phyloP scores from a whole-genome alignment of 2,329 filamentous ascomycete species.

The Fusarium ramigenum region DNA sequence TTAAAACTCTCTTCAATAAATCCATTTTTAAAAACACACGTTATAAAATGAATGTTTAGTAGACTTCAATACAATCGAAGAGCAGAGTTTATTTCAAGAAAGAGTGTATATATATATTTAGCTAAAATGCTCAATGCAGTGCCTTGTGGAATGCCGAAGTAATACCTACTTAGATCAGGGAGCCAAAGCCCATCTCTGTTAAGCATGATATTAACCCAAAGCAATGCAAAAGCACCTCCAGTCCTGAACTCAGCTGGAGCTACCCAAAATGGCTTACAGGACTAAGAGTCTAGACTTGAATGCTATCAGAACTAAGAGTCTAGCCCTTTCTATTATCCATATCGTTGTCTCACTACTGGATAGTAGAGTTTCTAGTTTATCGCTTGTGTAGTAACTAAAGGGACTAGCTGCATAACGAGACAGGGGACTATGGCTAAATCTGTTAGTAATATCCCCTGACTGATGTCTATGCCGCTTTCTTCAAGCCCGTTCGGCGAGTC shows the following conservation, averaged over 20 bases:
- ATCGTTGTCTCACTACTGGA: neutral
- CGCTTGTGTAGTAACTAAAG: neutral
- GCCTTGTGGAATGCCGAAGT: neutral
- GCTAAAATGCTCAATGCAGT: neutral
- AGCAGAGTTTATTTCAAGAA: neutral
- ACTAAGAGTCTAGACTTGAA: neutral
- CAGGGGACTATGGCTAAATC: neutral
- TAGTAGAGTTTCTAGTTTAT: neutral
- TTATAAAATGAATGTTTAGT: neutral
- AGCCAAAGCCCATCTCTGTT: neutral
- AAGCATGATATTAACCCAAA: no score
- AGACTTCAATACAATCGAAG: rapidly evolving
- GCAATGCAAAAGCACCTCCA: neutral
- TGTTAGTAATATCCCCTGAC: neutral
- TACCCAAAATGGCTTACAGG: no score
- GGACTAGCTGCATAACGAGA: neutral
- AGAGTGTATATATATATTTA: neutral
- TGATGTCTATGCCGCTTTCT: neutral
- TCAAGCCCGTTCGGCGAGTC: neutral
- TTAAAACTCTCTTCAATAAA: neutral
- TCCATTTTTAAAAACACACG: neutral
- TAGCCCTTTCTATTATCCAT: neutral
- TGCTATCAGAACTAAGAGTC: rapidly evolving
- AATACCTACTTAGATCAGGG: neutral
- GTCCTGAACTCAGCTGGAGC: neutral